Evolutionary conservation across 1,139 yeast species (phyloP), one percentile per base, ranked within the genome.

Genomic region (Geotrichum bryndzae): DNA sequence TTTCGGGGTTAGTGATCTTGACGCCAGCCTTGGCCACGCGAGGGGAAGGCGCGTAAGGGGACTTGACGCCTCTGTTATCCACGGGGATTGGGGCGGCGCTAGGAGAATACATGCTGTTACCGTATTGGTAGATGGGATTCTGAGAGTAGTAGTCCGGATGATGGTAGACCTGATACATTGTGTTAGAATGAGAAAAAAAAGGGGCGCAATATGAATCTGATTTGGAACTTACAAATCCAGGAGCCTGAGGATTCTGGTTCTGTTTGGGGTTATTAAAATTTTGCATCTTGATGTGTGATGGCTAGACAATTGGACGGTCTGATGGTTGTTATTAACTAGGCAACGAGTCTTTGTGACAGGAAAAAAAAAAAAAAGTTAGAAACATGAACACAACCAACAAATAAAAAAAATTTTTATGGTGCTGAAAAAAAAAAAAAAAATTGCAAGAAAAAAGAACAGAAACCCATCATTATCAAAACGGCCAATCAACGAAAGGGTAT

Each of bases 1-100:
- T 63, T 46, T 62, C 57, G 18, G 65, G 65, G 54, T 63, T 62
- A 11, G 61, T 59, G 48, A 63, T 63, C 53, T 56, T 56, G 41
- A 63, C 29, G 13, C 56, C 54, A 54, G 59, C 57, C 38, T 56
- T 60, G n/a, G 64, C 54, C 7, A 58, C 41, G 41, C 61, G 63
- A 29, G 62, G 63, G 13, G 60, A 61, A 6, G 58, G 63, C 25
- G 55, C 38, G 58, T 57, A 53, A 35, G 60, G 56, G 35, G 58
- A 58, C 41, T 58, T 58, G 38, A 58, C 41, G n/a, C 57, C 61
- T 23, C 54, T n/a, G 55, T 52, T 57, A 35, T 57, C 58, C 54
- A 60, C 11, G 48, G 59, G 59, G 31, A 56, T 53, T 18, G 53
- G 54, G 33, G 56, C 59, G 48, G 57, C 53, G 31, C 46, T 56